Evolutionary conservation across 495 filamentous ascomycete genomes (phyloP).

Genomic region (Thermothielavioides terrestris): DNA sequence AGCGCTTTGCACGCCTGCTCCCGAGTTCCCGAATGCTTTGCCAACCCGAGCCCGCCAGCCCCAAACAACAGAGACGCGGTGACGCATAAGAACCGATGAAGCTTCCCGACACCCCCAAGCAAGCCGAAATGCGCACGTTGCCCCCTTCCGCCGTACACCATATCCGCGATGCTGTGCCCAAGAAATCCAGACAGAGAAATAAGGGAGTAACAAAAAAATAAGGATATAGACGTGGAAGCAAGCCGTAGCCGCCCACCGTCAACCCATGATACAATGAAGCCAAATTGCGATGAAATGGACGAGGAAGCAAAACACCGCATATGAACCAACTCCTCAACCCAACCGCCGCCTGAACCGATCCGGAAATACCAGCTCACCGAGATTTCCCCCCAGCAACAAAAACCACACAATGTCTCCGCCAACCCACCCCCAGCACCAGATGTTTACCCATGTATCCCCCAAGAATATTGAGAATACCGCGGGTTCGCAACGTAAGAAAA

Average conservation of each 20-base stretch:
- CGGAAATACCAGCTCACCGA: conserved; percentile 13
- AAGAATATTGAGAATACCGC: conserved; percentile 23
- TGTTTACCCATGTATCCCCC: conserved; percentile 21
- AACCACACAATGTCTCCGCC: conserved; percentile 24
- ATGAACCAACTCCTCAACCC: conserved; percentile 26
- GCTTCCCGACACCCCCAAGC: conserved; percentile 7
- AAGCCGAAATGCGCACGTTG: conserved; percentile 6
- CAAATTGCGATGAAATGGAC: conserved; percentile 6
- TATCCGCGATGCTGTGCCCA: conserved; percentile 26
- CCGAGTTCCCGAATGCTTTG: conserved; percentile 16
- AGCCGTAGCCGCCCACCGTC: conserved; percentile 15
- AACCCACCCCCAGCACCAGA: conserved; percentile 17
- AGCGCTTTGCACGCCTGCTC: conserved; percentile 17
- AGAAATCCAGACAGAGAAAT: conserved; percentile 9
- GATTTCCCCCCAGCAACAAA: conserved; percentile 20
- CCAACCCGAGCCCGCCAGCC: conserved; percentile 16
- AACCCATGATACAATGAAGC: conserved; percentile 21
- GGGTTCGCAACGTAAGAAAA: conserved; percentile 17
- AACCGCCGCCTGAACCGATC: conserved; percentile 2
- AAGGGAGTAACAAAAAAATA: conserved; percentile 8
- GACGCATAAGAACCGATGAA: conserved; percentile 1
- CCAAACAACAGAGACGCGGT: conserved; percentile 13
- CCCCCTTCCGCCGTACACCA: conserved; percentile 9
- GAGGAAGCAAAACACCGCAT: conserved; percentile 10
- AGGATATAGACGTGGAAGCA: conserved; percentile 12